Conservation (phyloP, 345 rosid species). For the Raphanus raphanistrum region DNA sequence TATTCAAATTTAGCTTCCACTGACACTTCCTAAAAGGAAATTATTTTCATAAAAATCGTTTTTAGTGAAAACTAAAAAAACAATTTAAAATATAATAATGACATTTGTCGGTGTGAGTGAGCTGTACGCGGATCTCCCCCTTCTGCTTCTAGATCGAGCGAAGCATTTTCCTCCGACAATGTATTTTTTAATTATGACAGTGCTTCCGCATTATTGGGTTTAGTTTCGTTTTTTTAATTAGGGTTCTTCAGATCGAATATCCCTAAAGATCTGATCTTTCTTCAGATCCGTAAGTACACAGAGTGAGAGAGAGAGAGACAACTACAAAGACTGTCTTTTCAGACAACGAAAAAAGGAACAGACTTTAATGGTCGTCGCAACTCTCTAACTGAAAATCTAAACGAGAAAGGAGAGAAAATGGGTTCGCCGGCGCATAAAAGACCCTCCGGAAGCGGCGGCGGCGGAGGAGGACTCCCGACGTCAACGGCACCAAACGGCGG, state of each 20-base stretch:
- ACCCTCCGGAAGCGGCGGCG: constrained; percentile 2
- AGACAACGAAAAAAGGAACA: not conserved
- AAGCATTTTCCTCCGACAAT: constrained; percentile 1
- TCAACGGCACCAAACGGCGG: not conserved
- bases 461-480: not conserved
- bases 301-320: not conserved
- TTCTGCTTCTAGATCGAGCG: not conserved
- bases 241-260: constrained; percentile 39
- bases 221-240: constrained; percentile 10
- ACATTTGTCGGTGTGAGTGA: not conserved
- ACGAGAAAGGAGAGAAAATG: not conserved
- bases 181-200: not conserved
- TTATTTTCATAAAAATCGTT: not conserved
- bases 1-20: no score
- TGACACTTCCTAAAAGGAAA: not conserved
- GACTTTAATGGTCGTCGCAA: not conserved
- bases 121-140: not conserved
- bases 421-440: not conserved
- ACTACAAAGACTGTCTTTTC: not conserved
- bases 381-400: not conserved
- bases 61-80: not conserved
- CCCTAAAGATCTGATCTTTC: not conserved
- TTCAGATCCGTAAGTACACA: constrained; percentile 2
- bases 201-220: not conserved
- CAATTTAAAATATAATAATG: not conserved